Base-by-base conservation (phyloP, 2,329 filamentous ascomycete species). In the Sporothrix brasiliensis region DNA sequence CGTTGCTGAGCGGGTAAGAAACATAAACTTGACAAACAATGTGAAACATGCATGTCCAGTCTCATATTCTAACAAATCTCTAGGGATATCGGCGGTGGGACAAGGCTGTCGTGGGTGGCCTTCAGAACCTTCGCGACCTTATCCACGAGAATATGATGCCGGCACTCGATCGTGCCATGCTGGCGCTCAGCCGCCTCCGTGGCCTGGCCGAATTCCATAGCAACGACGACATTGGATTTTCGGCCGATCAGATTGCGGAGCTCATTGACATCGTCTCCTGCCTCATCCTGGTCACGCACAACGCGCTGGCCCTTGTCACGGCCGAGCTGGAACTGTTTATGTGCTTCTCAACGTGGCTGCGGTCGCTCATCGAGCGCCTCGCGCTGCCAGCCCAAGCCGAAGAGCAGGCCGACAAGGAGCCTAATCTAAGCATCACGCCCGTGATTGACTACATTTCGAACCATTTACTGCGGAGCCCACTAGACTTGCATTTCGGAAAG, bases 71-170 rank as follows among this genome's bases (percentile, higher is more conserved):
- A 21, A 47, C 21, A 53, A 9, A 1, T 49, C 10, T 14, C 9
- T 67, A 95, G 91, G 93, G 93, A 0, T 92, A 97, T 76, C 97
- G 97, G 80, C 86, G 95, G 65, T 99, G 95, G 95, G 94, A 98
- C 73, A 96, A 94, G 76, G 90, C 92, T 6, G 91, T 96, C 2
- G 85, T 87, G 1, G 88, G 88, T 4, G 92, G 93, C 0, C 89
- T 97, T 24, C 89, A 92, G 72, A 90, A 88, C 69, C 85, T 98
- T 11, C 88, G 93, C 66, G 87, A 88, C 68, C 84, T 98, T 14
- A 84, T 93, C 0, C 94, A 97, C 76, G 91, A 97, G 77, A 94
- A 96, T 78, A 88, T 97, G 67, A 84, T 98, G 2, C 95, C 95
- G 0, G 93, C 92, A 0, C 83, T 98, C 1, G 93, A 98, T 75